Evolutionary conservation across 2,329 filamentous ascomycete genomes (phyloP).

Genomic region (Westerdykella aurantiaca): DNA sequence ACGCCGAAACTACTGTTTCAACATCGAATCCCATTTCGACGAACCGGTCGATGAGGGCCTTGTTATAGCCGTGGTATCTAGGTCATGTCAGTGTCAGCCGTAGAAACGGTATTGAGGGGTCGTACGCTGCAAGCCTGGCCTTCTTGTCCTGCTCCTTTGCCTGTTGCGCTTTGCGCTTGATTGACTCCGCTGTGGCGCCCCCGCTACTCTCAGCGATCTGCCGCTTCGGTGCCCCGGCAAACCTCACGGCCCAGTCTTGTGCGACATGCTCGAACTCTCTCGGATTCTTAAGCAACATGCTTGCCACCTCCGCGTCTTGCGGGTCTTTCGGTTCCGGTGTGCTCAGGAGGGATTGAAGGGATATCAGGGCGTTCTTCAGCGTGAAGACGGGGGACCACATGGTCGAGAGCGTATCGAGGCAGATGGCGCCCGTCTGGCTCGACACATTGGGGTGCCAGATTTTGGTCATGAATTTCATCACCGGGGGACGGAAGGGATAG

Average conservation of each 20-base stretch:
- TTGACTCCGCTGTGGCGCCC: constrained; percentile 48
- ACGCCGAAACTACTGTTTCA: constrained; percentile 78
- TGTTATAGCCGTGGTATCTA: constrained; percentile 85
- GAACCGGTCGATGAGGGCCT: constrained; percentile 75
- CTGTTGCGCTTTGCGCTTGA: constrained; percentile 50
- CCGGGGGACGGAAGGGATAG: constrained; percentile 89
- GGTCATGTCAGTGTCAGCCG: constrained; percentile 21
- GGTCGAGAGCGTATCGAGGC: constrained; percentile 80
- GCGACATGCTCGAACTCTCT: constrained; percentile 75
- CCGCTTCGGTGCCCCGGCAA: constrained; percentile 67
- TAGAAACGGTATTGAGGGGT: constrained; percentile 3
- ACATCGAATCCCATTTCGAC: constrained; percentile 87
- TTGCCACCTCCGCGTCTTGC: constrained; percentile 91
- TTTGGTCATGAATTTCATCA: constrained; percentile 87
- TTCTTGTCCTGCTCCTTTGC: constrained; percentile 55
- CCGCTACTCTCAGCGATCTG: constrained; percentile 51
- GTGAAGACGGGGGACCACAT: constrained; percentile 96
- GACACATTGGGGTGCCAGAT: constrained; percentile 98
- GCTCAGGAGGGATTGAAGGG: constrained; percentile 85
- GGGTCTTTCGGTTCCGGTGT: constrained; percentile 93
- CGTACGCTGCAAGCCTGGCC: constrained; percentile 51
- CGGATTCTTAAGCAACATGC: constrained; percentile 76
- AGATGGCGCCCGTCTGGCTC: constrained; percentile 92
- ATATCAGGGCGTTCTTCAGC: constrained; percentile 91
- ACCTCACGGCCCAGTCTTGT: constrained; percentile 80